These are phyloP conservation scores for Leucogyrophana mollusca DNA, from an alignment of 768 basidiomycete genomes.

Conservation along the genomic window DNA sequence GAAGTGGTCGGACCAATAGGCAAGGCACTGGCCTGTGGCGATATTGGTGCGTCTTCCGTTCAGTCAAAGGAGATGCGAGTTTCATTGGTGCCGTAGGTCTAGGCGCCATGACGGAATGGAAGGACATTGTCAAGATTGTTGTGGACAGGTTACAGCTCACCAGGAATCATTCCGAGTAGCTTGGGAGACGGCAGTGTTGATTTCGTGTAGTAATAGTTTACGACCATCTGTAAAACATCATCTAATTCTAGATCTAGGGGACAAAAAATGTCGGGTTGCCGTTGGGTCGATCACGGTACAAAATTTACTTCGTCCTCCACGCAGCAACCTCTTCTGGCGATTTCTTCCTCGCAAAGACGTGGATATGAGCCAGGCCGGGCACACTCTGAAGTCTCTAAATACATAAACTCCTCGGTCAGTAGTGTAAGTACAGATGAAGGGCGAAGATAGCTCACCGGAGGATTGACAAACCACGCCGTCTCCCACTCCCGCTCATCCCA, in stretches of 20 bases:
- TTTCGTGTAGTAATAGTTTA: too few species aligned
- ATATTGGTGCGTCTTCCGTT: conserved; percentile 59
- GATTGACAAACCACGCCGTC: conserved; percentile 91
- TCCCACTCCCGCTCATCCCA: conserved; percentile 83
- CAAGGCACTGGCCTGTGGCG: conserved; percentile 88
- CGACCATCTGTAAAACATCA: too few species aligned
- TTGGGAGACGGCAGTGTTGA: not conserved
- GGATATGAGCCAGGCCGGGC: conserved; percentile 78
- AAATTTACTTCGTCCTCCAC: too few species aligned
- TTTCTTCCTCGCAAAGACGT: conserved; percentile 76
- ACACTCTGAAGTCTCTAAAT: conserved; percentile 78
- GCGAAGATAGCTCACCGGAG: conserved; percentile 54
- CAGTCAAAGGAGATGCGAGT: not conserved
- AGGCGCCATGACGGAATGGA: conserved; percentile 98
- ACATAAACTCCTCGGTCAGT: conserved; percentile 1
- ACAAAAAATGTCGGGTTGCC: too few species aligned
- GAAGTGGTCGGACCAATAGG: conserved; percentile 84
- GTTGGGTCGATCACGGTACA: too few species aligned
- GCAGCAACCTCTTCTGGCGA: too few species aligned
- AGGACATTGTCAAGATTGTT: conserved; percentile 76
- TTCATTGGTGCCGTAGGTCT: conserved; percentile 48
- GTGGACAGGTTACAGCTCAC: conserved; percentile 48
- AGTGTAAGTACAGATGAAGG: not conserved
- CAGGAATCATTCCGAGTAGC: conserved; percentile 6
- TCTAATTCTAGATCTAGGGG: too few species aligned